Evolutionary conservation across 2,329 filamentous ascomycete species (phyloP), one percentile per base, ranked within the genome.

Genomic region (Hymenotorrendiella dingleyae): DNA sequence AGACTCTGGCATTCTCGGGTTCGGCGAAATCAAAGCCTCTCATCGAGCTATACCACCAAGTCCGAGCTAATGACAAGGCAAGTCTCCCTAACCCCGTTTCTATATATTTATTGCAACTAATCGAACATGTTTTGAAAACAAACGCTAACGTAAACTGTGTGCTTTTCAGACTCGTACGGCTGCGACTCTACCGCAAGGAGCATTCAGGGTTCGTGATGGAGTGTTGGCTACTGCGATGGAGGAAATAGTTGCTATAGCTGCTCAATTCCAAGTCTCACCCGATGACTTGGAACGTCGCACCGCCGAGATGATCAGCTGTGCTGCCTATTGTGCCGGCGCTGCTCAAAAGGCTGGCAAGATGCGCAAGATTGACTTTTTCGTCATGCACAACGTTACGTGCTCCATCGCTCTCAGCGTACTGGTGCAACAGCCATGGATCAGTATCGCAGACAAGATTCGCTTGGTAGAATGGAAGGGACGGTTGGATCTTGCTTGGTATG

Each of bases 381-480:
- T 44, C 22, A 22, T 47, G 45, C 89, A 95, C 63, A 76, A 80
- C 54, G 67, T 90, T 50, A 94, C 83, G 56, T 69, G 70, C 0
- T 53, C 69, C 16, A 80, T 80, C 17, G 76, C 93, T 48, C 90
- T 91, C 66, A 72, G 86, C 54, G 68, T 70, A n/a, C 70, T 94
- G 57, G 72, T 79, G 56, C 66, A 66, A n/a, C 71, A 72, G 50
- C 53, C 68, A 29, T 90, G 76, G 76, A 69, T 87, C 38, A 68
- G 76, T 0, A 57, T 64, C 0, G 67, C 70, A 11, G 67, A 69
- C 38, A 89, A 89, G 59, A 68, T 72, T 9, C 78, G 85, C 8
- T 65, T 94, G 0, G 69, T 94, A 5, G 84, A 91, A 62, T 89
- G 81, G 78, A 94, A 93, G 63, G 83, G 82, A 43, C 76, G 87